Percentiles rank a stretch among this genome's conserved stretches.
Evolutionary conservation across 345 rosid species (phyloP).

Genomic region (Ceriops tagal): DNA sequence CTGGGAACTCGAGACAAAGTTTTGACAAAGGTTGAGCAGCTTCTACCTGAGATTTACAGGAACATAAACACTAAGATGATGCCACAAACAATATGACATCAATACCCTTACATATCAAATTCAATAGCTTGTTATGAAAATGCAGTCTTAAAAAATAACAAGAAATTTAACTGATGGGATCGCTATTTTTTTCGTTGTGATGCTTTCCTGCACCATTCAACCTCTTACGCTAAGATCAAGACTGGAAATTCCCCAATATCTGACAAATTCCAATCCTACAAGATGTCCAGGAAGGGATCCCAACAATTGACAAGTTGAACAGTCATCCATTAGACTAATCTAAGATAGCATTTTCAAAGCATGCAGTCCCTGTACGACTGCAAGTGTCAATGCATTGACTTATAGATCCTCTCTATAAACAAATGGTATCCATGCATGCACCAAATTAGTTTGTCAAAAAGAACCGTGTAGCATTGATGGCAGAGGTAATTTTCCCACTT

Average conservation of each 20-base stretch:
- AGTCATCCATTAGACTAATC: neutral
- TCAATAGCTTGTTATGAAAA: neutral
- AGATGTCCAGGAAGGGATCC: neutral
- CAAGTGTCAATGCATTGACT: neutral
- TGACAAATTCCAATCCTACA: too few species aligned
- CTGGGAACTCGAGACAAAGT: constrained; percentile 84
- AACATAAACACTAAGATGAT: constrained; percentile 2
- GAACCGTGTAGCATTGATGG: too few species aligned
- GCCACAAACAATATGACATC: constrained; percentile 4
- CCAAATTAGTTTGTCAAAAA: neutral
- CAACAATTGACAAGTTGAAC: neutral
- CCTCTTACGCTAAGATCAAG: too few species aligned
- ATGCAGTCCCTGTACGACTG: neutral
- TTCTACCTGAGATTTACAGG: constrained; percentile 60
- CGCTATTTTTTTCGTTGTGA: neutral
- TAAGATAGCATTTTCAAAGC: neutral
- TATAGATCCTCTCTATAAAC: too few species aligned
- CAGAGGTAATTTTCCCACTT: constrained; percentile 18
- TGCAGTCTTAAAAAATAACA: neutral
- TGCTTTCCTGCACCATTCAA: neutral
- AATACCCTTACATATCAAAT: neutral
- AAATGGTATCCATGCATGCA: neutral
- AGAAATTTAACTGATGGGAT: neutral
- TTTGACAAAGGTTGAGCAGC: constrained; percentile 71
- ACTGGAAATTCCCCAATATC: too few species aligned